A percentile compares a stretch with the other conserved stretches of the same genome.
phyloP scores from a whole-genome alignment of 1,284 basidiomycete species.

The Papiliotrema laurentii region DNA sequence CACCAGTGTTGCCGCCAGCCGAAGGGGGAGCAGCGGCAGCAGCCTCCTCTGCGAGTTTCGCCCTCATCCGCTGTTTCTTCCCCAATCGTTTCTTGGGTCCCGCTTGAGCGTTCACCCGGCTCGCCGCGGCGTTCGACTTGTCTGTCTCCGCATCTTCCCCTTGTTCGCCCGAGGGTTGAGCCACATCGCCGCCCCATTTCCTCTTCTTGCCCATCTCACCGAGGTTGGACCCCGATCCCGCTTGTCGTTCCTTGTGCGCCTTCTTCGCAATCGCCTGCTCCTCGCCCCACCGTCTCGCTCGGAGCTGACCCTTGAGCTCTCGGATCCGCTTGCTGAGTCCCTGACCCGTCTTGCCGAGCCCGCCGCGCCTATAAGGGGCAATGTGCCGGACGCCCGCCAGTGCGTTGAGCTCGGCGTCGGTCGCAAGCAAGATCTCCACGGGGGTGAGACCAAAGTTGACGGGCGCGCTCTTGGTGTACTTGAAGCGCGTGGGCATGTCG shows the following conservation, averaged over 20 bases:
- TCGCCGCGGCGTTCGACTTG: background rate
- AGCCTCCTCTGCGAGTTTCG: background rate
- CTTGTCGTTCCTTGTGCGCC: constrained; percentile 1
- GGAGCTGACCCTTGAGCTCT: constrained; percentile 65
- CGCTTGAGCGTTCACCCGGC: constrained; percentile 15
- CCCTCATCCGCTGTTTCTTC: constrained; percentile 17
- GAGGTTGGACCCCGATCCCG: constrained; percentile 10
- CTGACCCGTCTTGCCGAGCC: constrained; percentile 52
- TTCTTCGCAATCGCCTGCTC: constrained; percentile 22
- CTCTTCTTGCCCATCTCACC: constrained; percentile 5
- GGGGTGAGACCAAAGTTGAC: constrained; percentile 71
- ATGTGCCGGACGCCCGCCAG: constrained; percentile 84
- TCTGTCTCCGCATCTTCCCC: constrained; percentile 7
- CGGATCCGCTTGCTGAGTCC: constrained; percentile 68
- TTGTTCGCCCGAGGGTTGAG: constrained; percentile 1
- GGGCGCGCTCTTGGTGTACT: constrained; percentile 71
- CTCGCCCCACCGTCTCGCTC: constrained; percentile 51
- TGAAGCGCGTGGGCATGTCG: constrained; percentile 87
- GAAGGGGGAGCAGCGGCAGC: background rate
- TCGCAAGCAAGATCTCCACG: constrained; percentile 85
- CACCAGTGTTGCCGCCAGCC: background rate
- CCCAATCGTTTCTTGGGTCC: constrained; percentile 17
- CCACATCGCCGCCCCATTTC: constrained; percentile 2
- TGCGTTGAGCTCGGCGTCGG: constrained; percentile 87
- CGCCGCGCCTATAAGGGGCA: constrained; percentile 73